Evolutionary conservation across 257 asterid species (phyloP).

Genomic region (Solanum pinnatisectum): DNA sequence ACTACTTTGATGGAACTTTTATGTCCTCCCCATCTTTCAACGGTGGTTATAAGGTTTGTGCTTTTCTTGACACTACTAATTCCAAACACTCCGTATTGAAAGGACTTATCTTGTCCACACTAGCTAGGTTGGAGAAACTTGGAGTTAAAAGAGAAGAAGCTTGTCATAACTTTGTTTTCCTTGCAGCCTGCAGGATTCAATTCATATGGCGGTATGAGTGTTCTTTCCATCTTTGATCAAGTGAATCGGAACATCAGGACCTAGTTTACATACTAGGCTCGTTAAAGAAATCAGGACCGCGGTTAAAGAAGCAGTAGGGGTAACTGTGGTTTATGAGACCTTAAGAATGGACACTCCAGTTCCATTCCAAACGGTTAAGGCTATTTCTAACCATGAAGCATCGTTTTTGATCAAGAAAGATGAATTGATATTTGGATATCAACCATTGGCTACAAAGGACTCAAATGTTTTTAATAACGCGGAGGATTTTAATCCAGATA

Average conservation of each 20-base stretch:
- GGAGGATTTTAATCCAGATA: neutral
- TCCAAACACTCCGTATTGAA: constrained; percentile 38
- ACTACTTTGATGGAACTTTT: constrained; percentile 64
- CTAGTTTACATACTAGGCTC: constrained; percentile 10
- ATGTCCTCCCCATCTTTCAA: constrained; percentile 38
- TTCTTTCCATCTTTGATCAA: constrained; percentile 19
- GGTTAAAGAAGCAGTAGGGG: constrained; percentile 7
- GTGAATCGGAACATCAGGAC: constrained; percentile 15
- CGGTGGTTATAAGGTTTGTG: constrained; percentile 67
- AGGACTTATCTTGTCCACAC: constrained; percentile 20
- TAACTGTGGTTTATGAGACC: constrained; percentile 15
- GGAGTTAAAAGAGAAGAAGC: constrained; percentile 22
- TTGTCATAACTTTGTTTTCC: constrained; percentile 16
- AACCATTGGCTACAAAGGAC: constrained; percentile 16
- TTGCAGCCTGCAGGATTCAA: too few relatives aligned
- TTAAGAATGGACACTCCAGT: constrained; percentile 19
- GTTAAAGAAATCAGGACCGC: neutral
- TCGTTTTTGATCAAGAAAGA: constrained; percentile 8
- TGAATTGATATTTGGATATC: constrained; percentile 16
- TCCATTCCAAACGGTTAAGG: constrained; percentile 9
- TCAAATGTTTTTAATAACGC: neutral
- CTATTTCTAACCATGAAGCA: constrained; percentile 8
- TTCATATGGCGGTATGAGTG: constrained; percentile 26
- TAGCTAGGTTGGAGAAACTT: constrained; percentile 16
- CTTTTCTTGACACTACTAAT: constrained; percentile 49